Conservation (phyloP, 1,284 basidiomycete species). For the Apiotrichum akiyoshidainum region DNA sequence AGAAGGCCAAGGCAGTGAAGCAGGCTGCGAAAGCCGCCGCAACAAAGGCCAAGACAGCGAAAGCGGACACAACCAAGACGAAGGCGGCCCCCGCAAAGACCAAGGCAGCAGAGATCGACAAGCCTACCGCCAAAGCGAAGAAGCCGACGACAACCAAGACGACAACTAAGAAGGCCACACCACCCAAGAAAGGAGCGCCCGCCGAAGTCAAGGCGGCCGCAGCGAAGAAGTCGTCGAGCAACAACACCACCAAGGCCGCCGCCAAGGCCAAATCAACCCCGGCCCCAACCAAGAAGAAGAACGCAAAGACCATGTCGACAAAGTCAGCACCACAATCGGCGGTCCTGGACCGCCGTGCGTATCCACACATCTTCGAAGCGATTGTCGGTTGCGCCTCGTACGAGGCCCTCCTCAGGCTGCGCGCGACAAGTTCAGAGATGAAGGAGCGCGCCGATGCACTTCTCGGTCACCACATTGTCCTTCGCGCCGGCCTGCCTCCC, state of each 20-base stretch:
- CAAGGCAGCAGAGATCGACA: too few relatives aligned
- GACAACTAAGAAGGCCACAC: too few relatives aligned
- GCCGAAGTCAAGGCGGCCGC: neutral
- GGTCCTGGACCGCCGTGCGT: neutral
- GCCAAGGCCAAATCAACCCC: neutral
- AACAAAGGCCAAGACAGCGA: neutral
- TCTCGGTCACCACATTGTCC: constrained; percentile 1
- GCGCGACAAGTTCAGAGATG: neutral
- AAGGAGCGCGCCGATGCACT: neutral
- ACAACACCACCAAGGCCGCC: neutral
- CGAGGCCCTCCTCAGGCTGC: neutral
- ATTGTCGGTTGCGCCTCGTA: neutral
- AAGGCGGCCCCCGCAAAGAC: too few relatives aligned
- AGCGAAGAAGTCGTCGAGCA: too few relatives aligned
- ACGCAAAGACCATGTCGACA: neutral
- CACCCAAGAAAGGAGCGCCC: neutral
- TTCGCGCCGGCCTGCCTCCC: neutral
- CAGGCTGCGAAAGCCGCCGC: neutral
- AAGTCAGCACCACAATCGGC: neutral
- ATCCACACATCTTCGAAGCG: constrained; percentile 7
- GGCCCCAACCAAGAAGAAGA: neutral
- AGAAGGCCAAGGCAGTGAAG: neutral
- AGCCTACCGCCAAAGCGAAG: too few relatives aligned
- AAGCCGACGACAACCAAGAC: too few relatives aligned
- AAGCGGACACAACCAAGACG: too few relatives aligned